Conservation (phyloP, 305 asterid species). For the Rubia occidens region DNA sequence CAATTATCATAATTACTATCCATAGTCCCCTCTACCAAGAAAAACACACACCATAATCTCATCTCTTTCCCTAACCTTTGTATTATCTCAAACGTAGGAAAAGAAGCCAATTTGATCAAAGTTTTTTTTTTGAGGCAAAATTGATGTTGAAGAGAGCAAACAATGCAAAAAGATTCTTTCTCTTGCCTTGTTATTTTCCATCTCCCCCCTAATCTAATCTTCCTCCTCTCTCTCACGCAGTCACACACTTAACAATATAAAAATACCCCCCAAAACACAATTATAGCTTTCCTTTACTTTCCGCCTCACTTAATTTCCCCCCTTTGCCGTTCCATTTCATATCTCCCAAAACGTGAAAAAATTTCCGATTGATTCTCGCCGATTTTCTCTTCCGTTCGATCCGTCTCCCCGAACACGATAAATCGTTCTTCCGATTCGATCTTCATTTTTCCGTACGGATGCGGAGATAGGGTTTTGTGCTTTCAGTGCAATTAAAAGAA, state of each 20-base stretch:
- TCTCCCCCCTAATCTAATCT: background rate
- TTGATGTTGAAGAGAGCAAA: background rate
- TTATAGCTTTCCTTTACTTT: background rate
- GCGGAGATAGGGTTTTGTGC: background rate
- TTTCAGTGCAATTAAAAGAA: background rate
- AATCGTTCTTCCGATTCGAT: slow-evolving; percentile 13
- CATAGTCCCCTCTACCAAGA: too few species aligned
- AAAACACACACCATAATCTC: too few species aligned
- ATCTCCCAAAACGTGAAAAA: background rate
- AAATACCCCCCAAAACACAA: slow-evolving; percentile 1
- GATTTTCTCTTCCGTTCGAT: slow-evolving; percentile 15
- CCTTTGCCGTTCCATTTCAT: background rate
- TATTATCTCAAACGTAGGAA: background rate
- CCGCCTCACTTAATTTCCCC: background rate
- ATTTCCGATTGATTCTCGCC: background rate
- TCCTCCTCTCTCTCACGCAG: background rate
- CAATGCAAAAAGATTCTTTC: slow-evolving; percentile 10
- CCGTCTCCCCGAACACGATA: background rate
- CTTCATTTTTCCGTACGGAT: background rate
- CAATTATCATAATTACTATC: too few species aligned
- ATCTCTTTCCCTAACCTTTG: background rate
- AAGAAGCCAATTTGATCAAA: background rate
- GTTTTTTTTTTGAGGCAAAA: background rate
- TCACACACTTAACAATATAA: background rate
- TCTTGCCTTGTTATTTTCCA: background rate